These are phyloP conservation scores for Coemansia sp. DNA, from an alignment of 192 early-diverging fungal species.

Conservation along the genomic window DNA sequence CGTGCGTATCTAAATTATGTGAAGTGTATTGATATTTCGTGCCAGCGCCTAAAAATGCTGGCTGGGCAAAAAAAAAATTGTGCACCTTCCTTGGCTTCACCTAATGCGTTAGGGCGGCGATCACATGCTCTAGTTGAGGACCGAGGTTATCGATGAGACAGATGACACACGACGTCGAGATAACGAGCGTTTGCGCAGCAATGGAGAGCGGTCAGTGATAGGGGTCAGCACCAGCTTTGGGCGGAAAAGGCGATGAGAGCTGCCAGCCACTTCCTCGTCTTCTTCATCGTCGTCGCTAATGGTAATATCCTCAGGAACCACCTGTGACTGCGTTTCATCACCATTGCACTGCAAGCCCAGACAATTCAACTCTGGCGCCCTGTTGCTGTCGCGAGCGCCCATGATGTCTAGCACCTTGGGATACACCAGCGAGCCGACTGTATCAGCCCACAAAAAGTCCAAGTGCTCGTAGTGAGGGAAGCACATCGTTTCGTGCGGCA, in stretches of 20 bases:
- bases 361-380: not conserved
- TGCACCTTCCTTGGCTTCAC: not conserved
- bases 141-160: slow-evolving; percentile 11
- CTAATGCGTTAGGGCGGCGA: slow-evolving; percentile 2
- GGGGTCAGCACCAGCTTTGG: not conserved
- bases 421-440: slow-evolving; percentile 41
- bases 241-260: not conserved
- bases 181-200: slow-evolving; percentile 16
- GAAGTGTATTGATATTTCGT: not conserved
- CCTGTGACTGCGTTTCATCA: not conserved
- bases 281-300: not conserved
- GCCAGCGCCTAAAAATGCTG: not conserved
- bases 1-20: not conserved
- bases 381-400: slow-evolving; percentile 25
- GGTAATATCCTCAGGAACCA: not conserved
- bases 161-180: slow-evolving; percentile 44
- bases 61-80: not conserved
- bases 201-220: not conserved
- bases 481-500: slow-evolving; percentile 56
- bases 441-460: slow-evolving; percentile 57
- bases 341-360: not conserved
- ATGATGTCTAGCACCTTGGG: slow-evolving; percentile 40
- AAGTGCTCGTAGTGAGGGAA: slow-evolving; percentile 80
- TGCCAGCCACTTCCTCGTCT: not conserved
- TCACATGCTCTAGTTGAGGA: slow-evolving; percentile 10